Evolutionary conservation across 139 green algal genomes (phyloP), one percentile per base, ranked within the genome.

Genomic region (Micractinium sp.): DNA sequence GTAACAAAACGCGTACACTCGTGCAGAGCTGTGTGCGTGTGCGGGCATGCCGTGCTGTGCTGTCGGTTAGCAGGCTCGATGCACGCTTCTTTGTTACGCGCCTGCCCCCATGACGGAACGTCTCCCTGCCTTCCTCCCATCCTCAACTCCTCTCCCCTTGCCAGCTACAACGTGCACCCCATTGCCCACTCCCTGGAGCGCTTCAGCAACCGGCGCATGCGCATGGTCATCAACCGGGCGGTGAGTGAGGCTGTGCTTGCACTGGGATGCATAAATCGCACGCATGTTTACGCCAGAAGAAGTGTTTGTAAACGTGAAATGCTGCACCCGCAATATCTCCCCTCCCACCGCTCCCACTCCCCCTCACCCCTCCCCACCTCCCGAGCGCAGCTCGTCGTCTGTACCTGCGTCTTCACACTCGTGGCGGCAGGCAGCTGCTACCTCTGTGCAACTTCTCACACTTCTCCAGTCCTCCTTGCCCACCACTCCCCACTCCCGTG

Each of bases 161-260:
- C 63, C 29, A 87, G 83, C 86, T 92, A 92, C 85, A 92, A 92
- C 71, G 69, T 92, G 61, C 90, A 90, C 79, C 90, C 90, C 63
- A 77, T 92, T 41, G 90, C 82, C 2, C 85, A 84, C 56, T 83
- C 71, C 35, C 35, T 92, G 79, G 85, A 91, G 66, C 67, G 90
- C 22, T 90, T 92, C 87, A 87, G 38, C 80, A 82, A 92, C 36
- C 83, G 90, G 2, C 83, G 90, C 61, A 92, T 92, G 82, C 71
- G 61, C 47, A 91, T 92, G 90, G 90, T 92, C 27, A 87, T 90
- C 3, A 39, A 83, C 31, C 53, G 90, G 2, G 85, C 90, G 61
- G 79, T 92, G 77, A 88, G 71, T 35, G 13, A 27, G 1, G 2
- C 23, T 20, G 2, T 31, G 35, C 3, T 29, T 14, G 5, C 1